Evolutionary conservation across 1,139 yeast species (phyloP).

Genomic region (Sugiyamaella grinbergsii): DNA sequence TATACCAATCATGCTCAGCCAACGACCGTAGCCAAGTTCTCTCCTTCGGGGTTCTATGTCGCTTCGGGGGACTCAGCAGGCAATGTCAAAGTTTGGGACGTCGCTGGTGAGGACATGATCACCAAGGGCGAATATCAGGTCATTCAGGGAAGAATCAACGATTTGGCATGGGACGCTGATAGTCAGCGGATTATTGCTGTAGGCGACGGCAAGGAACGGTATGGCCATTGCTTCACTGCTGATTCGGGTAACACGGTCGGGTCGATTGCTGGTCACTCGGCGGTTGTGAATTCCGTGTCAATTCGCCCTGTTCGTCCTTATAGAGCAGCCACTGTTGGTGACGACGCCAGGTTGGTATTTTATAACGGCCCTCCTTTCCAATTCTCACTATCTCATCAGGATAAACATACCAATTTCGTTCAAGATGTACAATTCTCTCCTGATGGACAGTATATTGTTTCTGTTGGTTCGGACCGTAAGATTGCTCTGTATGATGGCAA

Average conservation of each 20-base stretch:
- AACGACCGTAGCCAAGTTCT: conserved; percentile 81
- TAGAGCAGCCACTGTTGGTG: conserved; percentile 91
- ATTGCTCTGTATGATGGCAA: conserved; percentile 84
- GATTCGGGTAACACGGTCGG: conserved; percentile 96
- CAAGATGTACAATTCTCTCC: conserved; percentile 84
- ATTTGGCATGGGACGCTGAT: conserved; percentile 93
- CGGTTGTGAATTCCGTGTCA: conserved; percentile 77
- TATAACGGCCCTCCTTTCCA: conserved; percentile 93
- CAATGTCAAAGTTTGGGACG: conserved; percentile 85
- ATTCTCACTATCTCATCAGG: conserved; percentile 71
- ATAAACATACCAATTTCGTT: conserved; percentile 74
- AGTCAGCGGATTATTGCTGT: conserved; percentile 85
- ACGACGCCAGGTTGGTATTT: conserved; percentile 82
- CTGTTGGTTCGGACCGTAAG: conserved; percentile 84
- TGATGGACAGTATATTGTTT: conserved; percentile 62
- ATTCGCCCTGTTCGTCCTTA: conserved; percentile 89
- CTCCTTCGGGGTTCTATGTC: conserved; percentile 86
- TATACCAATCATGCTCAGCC: conserved; percentile 69
- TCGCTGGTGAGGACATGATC: conserved; percentile 58
- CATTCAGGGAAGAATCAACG: conserved; percentile 78
- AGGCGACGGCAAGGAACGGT: conserved; percentile 90
- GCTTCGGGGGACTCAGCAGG: conserved; percentile 95
- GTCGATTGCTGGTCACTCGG: conserved; percentile 93
- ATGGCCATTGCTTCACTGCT: conserved; percentile 90
- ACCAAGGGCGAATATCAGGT: conserved; percentile 83